Percentiles rank a stretch among this genome's conserved stretches.
phyloP scores from a whole-genome alignment of 2,329 filamentous ascomycete species.

The Colletotrichum tropicale region DNA sequence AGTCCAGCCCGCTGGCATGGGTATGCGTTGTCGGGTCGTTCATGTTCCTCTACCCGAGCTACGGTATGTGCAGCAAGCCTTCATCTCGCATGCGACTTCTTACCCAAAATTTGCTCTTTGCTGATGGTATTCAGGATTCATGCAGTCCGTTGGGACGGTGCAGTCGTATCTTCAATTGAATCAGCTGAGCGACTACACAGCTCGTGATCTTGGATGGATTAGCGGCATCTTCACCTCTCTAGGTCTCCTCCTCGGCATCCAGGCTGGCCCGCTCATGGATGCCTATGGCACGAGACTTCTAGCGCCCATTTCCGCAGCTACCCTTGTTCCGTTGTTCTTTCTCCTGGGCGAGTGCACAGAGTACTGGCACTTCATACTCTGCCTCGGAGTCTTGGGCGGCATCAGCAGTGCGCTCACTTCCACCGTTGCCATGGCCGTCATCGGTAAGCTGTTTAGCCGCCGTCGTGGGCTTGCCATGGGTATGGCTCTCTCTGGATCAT shows the following conservation, averaged over 20 bases:
- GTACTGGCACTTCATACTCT: conserved; percentile 55
- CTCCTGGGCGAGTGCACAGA: conserved; percentile 48
- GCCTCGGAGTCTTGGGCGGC: conserved; percentile 46
- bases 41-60: conserved; percentile 17
- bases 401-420: conserved; percentile 42
- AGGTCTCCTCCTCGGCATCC: conserved; percentile 47
- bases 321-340: conserved; percentile 44
- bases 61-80: not conserved
- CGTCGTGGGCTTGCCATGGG: conserved; percentile 29
- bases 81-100: not conserved
- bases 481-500: conserved; percentile 25
- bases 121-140: conserved; percentile 39
- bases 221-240: conserved; percentile 50
- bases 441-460: conserved; percentile 32
- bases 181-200: conserved; percentile 44
- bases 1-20: conserved; percentile 15
- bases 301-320: conserved; percentile 37
- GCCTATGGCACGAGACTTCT: conserved; percentile 47
- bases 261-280: conserved; percentile 53
- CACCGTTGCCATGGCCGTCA: conserved; percentile 34
- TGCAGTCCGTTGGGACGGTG: conserved; percentile 51
- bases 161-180: conserved; percentile 50
- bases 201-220: conserved; percentile 54
- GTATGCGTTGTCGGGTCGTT: conserved; percentile 15
- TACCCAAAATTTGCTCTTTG: not conserved